Percentiles rank a stretch among this genome's conserved stretches.
Conservation (phyloP, 1,139 yeast genomes). For the Torulaspora globosa region DNA sequence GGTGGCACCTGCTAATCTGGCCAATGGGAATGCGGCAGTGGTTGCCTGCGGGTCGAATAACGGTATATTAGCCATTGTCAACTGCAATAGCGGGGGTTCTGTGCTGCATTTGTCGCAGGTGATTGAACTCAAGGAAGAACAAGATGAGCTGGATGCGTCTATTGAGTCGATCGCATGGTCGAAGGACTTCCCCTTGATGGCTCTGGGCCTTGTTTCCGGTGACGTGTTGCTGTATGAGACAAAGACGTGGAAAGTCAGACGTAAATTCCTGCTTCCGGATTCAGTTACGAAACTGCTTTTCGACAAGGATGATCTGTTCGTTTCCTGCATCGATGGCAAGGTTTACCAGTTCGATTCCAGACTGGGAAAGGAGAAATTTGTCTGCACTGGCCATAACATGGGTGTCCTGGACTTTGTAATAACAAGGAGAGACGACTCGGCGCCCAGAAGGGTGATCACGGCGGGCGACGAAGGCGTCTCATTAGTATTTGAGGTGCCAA, state of each 20-base stretch:
- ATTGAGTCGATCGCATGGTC: conserved; percentile 89
- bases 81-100: conserved; percentile 61
- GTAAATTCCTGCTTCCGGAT: conserved; percentile 63
- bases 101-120: conserved; percentile 60
- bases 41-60: conserved; percentile 76
- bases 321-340: conserved; percentile 79
- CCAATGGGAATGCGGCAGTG: conserved; percentile 36
- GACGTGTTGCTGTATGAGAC: conserved; percentile 77
- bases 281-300: conserved; percentile 80
- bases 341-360: conserved; percentile 86
- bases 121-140: conserved; percentile 57
- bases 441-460: conserved; percentile 68
- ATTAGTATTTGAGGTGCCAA: conserved; percentile 53
- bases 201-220: conserved; percentile 88
- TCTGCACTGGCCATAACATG: conserved; percentile 88
- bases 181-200: conserved; percentile 58
- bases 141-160: conserved; percentile 67
- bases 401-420: conserved; percentile 82
- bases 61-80: conserved; percentile 74
- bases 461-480: conserved; percentile 99
- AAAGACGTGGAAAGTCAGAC: conserved; percentile 81
- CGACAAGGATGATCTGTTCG: conserved; percentile 54
- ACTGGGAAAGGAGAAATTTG: conserved; percentile 75
- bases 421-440: conserved; percentile 44
- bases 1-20: conserved; percentile 47